Evolutionary conservation across 176 grass and related monocot species (phyloP).

Genomic region (Saccharum spontaneum): DNA sequence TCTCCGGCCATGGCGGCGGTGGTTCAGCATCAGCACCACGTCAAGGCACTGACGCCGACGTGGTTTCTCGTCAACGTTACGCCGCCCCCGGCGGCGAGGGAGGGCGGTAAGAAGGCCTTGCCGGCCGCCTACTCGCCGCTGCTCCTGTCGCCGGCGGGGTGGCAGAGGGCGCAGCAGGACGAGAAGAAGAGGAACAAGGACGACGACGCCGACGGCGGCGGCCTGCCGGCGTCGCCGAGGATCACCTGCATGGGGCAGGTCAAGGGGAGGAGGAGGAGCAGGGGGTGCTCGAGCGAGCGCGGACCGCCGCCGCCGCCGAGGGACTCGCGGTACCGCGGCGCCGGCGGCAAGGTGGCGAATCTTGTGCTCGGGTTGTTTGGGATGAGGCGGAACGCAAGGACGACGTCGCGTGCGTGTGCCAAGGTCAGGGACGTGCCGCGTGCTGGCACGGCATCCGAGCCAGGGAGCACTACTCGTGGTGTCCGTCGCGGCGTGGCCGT

Average conservation of each 20-base stretch:
- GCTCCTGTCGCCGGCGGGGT: slow-evolving; percentile 30
- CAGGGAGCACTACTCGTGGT: neutral
- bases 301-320: neutral
- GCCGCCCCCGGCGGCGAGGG: slow-evolving; percentile 1
- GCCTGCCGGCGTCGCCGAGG: slow-evolving; percentile 46
- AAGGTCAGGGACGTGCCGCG: slow-evolving; percentile 40
- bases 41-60: slow-evolving; percentile 29
- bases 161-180: slow-evolving; percentile 35
- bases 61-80: slow-evolving; percentile 30
- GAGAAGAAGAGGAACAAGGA: neutral
- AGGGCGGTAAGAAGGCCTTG: neutral
- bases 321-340: neutral
- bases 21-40: slow-evolving; percentile 21
- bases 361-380: slow-evolving; percentile 29
- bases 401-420: slow-evolving; percentile 19
- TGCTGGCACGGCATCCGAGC: neutral
- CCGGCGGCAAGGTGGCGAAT: slow-evolving; percentile 6
- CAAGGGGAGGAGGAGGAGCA: slow-evolving; percentile 16
- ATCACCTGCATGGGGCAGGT: slow-evolving; percentile 55
- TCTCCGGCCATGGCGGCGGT: slow-evolving; percentile 24
- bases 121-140: slow-evolving; percentile 21
- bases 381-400: neutral
- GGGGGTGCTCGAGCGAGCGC: neutral
- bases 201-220: too few species aligned
- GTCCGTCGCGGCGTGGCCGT: neutral